These are phyloP conservation scores for Serendipita indica DNA, from an alignment of 768 basidiomycete species.

Conservation along the genomic window DNA sequence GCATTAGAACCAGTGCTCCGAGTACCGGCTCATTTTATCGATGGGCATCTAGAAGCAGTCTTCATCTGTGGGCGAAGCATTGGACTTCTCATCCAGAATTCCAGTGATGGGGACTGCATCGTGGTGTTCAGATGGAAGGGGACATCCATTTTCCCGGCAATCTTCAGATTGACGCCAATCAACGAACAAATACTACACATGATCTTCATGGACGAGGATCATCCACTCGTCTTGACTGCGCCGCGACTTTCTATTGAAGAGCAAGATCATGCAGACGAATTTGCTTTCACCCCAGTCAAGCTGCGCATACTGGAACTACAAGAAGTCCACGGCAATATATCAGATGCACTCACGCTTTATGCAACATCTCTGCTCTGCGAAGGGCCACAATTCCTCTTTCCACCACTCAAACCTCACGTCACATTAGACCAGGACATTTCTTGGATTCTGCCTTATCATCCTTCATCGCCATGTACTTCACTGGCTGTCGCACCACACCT, in stretches of 20 bases:
- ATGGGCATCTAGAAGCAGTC: background rate
- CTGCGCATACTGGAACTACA: background rate
- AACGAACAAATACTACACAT: constrained; percentile 7
- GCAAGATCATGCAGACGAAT: background rate
- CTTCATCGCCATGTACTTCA: constrained; percentile 1
- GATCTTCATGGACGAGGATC: constrained; percentile 1
- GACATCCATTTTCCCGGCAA: constrained; percentile 1
- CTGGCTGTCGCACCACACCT: background rate
- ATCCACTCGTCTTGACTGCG: constrained; percentile 2
- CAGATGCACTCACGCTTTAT: background rate
- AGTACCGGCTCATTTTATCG: background rate
- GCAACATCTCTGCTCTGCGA: background rate
- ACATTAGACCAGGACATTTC: background rate
- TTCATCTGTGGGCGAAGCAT: constrained; percentile 6
- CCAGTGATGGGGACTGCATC: background rate
- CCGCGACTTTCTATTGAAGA: background rate
- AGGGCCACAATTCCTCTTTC: constrained; percentile 5
- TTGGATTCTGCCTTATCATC: constrained; percentile 7
- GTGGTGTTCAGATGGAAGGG: background rate
- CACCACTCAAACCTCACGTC: background rate
- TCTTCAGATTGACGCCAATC: background rate
- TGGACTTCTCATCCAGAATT: background rate
- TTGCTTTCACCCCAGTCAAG: background rate
- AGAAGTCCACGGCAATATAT: background rate
- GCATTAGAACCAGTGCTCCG: background rate